Evolutionary conservation across 176 grass and related monocot genomes (phyloP).

Genomic region (Lolium rigidum): DNA sequence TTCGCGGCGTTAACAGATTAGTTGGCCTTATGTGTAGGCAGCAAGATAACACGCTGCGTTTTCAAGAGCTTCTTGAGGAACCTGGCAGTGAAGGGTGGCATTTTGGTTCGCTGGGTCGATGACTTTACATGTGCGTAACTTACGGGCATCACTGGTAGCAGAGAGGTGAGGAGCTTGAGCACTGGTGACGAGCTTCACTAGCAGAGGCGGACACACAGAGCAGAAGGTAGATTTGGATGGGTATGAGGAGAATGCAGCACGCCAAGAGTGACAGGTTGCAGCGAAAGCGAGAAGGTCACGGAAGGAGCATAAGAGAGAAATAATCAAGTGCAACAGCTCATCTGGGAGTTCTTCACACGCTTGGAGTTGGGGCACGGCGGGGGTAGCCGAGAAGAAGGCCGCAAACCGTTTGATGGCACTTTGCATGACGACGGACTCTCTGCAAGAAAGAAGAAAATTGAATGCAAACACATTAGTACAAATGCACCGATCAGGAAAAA

Average conservation of each 20-base stretch:
- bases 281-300: too few relatives aligned
- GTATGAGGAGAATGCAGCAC: too few relatives aligned
- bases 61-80: too few relatives aligned
- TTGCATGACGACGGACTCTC: not conserved
- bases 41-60: not conserved
- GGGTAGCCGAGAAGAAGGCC: not conserved
- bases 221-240: not conserved
- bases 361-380: not conserved
- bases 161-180: too few relatives aligned
- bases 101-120: too few relatives aligned
- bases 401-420: not conserved
- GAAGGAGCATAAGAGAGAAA: not conserved
- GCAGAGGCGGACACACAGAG: not conserved
- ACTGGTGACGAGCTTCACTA: too few relatives aligned
- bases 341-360: slow-evolving; percentile 1
- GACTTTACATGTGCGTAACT: too few relatives aligned
- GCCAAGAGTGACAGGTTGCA: too few relatives aligned
- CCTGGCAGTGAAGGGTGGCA: too few relatives aligned
- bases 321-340: slow-evolving; percentile 1
- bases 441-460: not conserved
- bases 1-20: not conserved
- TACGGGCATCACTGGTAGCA: too few relatives aligned
- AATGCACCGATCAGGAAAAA: too few relatives aligned
- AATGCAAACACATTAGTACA: not conserved
- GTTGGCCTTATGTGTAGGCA: not conserved